A percentile compares a stretch with the other conserved stretches of the same genome.
Evolutionary conservation across 1,284 basidiomycete genomes (phyloP).

Genomic region (Cryptococcus sp.): DNA sequence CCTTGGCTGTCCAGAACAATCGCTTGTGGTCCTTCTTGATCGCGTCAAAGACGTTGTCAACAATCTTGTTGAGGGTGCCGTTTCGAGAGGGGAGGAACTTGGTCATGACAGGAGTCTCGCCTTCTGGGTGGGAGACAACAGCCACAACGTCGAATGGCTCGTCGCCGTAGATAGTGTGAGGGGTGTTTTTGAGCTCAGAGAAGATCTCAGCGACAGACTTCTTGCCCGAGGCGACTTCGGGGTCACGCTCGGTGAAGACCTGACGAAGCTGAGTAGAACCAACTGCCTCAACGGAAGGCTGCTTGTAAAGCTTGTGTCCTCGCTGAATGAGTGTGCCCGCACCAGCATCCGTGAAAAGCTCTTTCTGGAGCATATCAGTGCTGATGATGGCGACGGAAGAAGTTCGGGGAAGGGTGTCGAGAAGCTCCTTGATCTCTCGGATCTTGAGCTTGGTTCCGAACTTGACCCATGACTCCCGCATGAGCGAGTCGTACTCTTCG

Average conservation of each 20-base stretch:
- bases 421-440: slow-evolving; percentile 97
- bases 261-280: slow-evolving; percentile 91
- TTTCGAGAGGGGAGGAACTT: slow-evolving; percentile 86
- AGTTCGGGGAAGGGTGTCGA: slow-evolving; percentile 96
- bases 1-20: slow-evolving; percentile 94
- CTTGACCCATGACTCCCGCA: slow-evolving; percentile 99
- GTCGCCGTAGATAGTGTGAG: slow-evolving; percentile 95
- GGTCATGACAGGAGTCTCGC: slow-evolving; percentile 86
- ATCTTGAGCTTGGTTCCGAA: slow-evolving; percentile 99
- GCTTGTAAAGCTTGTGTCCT: slow-evolving; percentile 96
- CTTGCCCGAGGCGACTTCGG: slow-evolving; percentile 80
- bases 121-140: slow-evolving; percentile 87
- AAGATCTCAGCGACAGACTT: slow-evolving; percentile 89
- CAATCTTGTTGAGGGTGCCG: slow-evolving; percentile 89
- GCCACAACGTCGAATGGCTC: slow-evolving; percentile 95
- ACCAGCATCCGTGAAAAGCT: slow-evolving; percentile 97
- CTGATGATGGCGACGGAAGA: slow-evolving; percentile 99
- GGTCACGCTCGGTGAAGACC: slow-evolving; percentile 90
- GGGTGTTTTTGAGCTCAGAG: slow-evolving; percentile 72
- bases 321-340: slow-evolving; percentile 97
- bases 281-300: slow-evolving; percentile 75
- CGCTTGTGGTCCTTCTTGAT: slow-evolving; percentile 93
- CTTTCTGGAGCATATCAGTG: slow-evolving; percentile 89
- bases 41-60: slow-evolving; percentile 95
- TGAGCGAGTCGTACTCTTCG: slow-evolving; percentile 95